phyloP scores from a whole-genome alignment of 768 basidiomycete genomes.

The Termitomyces bulborhizus region DNA sequence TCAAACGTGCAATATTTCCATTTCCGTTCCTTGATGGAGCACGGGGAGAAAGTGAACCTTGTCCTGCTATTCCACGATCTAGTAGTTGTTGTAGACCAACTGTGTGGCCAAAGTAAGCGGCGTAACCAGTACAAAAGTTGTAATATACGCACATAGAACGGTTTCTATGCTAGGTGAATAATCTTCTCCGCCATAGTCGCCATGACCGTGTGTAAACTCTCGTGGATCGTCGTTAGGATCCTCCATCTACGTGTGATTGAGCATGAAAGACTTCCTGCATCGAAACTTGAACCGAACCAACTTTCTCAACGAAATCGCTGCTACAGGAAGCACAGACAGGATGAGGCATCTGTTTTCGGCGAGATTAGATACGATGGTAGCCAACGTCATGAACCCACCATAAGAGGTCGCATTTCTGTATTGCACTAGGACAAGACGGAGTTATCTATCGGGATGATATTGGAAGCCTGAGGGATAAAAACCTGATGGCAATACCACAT shows the following conservation, averaged over 20 bases:
- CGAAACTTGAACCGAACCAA: conserved; percentile 19
- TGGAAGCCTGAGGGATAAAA: conserved; percentile 9
- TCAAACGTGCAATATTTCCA: conserved; percentile 2
- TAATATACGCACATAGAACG: conserved; percentile 39
- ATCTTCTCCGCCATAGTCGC: conserved; percentile 21
- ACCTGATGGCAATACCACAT: conserved; percentile 81
- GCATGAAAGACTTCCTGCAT: conserved; percentile 1
- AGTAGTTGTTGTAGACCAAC: conserved; percentile 31
- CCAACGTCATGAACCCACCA: conserved; percentile 40
- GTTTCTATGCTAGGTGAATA: conserved; percentile 36
- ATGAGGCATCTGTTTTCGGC: conserved; percentile 56
- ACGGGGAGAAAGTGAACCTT: conserved; percentile 3
- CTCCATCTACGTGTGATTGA: conserved; percentile 51
- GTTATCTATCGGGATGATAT: not conserved
- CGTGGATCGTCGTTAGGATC: conserved; percentile 73
- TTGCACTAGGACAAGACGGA: conserved; percentile 50
- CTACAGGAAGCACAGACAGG: conserved; percentile 80
- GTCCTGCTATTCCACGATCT: conserved; percentile 26
- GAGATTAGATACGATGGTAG: conserved; percentile 1
- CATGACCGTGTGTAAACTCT: conserved; percentile 40
- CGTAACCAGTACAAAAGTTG: not conserved
- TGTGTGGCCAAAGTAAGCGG: conserved; percentile 11
- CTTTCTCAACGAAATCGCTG: conserved; percentile 81
- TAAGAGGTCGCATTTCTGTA: conserved; percentile 83
- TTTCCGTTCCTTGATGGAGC: conserved; percentile 2